A percentile compares a stretch with the other conserved stretches of the same genome.
phyloP scores from a whole-genome alignment of 2,329 filamentous ascomycete species.

The Diaporthe ampelina region DNA sequence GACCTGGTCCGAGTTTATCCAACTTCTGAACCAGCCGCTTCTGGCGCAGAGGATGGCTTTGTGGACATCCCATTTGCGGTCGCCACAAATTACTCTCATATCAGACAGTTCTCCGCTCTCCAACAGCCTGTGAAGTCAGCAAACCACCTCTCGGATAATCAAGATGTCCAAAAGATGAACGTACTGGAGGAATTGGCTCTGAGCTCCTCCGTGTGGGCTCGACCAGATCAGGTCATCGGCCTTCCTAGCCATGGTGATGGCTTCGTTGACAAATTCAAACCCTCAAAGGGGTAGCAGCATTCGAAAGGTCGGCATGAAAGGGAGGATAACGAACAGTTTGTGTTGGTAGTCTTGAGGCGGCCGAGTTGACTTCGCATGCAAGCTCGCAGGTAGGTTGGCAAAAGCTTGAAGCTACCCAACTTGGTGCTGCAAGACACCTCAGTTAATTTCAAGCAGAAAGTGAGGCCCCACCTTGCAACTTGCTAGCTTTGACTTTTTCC shows the following conservation, averaged over 20 bases:
- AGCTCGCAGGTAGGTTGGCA: background rate
- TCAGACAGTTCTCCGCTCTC: background rate
- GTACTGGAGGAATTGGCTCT: background rate
- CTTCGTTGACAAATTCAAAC: background rate
- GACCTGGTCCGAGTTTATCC: background rate
- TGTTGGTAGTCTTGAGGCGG: no score
- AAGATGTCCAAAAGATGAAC: background rate
- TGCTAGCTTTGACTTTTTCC: constrained; percentile 31
- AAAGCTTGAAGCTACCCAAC: background rate
- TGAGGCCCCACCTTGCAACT: background rate
- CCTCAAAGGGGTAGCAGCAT: rapidly evolving
- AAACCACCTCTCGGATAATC: no score
- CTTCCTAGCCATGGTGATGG: background rate
- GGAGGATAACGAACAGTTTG: background rate
- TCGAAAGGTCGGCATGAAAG: no score
- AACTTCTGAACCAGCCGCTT: constrained; percentile 10
- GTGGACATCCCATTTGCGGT: constrained; percentile 8
- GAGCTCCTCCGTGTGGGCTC: background rate
- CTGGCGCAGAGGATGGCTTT: constrained; percentile 11
- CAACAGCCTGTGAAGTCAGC: no score
- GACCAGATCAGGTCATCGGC: background rate
- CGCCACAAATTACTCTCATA: background rate
- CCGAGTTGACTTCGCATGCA: background rate
- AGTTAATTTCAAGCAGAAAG: background rate
- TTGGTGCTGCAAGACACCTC: background rate